A percentile compares a stretch with the other conserved stretches of the same genome.
These are phyloP conservation scores for Mycena floridula DNA, from an alignment of 768 basidiomycete genomes.

Conservation along the genomic window DNA sequence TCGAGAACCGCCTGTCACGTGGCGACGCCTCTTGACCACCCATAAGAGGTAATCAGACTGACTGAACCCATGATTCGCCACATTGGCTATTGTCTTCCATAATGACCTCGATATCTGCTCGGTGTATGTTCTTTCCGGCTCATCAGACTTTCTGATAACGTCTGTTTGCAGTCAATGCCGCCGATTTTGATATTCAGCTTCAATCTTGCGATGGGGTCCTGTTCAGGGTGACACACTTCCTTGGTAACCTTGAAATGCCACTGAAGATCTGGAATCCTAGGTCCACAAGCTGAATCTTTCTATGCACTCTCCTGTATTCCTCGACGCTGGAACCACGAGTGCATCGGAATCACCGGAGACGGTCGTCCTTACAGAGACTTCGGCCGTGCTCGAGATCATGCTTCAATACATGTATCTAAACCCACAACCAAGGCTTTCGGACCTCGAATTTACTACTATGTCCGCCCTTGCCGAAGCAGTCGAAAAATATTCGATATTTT, in stretches of 20 bases:
- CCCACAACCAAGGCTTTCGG: conserved; percentile 13
- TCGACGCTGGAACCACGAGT: background rate
- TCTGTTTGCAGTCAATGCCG: background rate
- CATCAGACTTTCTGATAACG: no score
- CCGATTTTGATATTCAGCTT: background rate
- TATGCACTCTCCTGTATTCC: background rate
- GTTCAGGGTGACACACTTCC: no score
- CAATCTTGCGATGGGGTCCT: background rate
- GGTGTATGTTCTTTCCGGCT: no score
- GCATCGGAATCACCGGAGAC: conserved; percentile 4
- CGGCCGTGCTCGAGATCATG: conserved; percentile 14
- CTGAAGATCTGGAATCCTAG: no score
- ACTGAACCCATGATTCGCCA: no score
- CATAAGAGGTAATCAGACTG: no score
- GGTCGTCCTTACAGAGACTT: conserved; percentile 10
- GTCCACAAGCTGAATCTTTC: background rate
- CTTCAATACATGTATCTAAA: conserved; percentile 16
- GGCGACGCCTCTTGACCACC: no score
- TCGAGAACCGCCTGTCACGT: no score
- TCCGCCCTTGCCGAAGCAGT: conserved; percentile 14
- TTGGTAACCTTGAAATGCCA: no score
- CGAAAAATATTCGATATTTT: conserved; percentile 17
- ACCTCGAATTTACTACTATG: conserved; percentile 8
- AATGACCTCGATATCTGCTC: no score
- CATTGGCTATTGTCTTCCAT: no score